phyloP scores from a whole-genome alignment of 1,284 basidiomycete species.

The Leccinum variabile region DNA sequence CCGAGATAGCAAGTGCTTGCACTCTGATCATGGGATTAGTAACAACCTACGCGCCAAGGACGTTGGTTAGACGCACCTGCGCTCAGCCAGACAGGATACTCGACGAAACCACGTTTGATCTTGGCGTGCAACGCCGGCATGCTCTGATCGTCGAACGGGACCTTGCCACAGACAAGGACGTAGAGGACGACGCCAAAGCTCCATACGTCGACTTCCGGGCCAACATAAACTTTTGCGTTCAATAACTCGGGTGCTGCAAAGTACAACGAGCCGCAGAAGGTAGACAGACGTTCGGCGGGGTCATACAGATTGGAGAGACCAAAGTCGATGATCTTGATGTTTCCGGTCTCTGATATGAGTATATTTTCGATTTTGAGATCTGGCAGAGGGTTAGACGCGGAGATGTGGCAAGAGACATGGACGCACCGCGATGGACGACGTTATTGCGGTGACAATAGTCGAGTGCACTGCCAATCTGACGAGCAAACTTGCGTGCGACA shows the following conservation, averaged over 20 bases:
- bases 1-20: conserved; percentile 80
- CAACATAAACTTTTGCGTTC: conserved; percentile 95
- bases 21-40: conserved; percentile 57
- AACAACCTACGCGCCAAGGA: conserved; percentile 10
- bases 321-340: conserved; percentile 99
- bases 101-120: conserved; percentile 96
- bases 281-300: conserved; percentile 80
- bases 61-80: conserved; percentile 56
- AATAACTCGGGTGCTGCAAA: conserved; percentile 97
- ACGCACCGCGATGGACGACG: conserved; percentile 87
- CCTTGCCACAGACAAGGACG: conserved; percentile 96
- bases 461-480: conserved; percentile 94
- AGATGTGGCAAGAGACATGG: conserved; percentile 10
- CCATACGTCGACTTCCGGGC: conserved; percentile 99
- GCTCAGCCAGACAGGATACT: conserved; percentile 97
- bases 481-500: conserved; percentile 93
- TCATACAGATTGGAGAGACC: conserved; percentile 97
- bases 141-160: conserved; percentile 98
- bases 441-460: conserved; percentile 98
- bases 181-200: conserved; percentile 98
- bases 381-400: conserved; percentile 18
- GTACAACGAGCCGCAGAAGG: conserved; percentile 97
- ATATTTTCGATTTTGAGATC: conserved; percentile 99
- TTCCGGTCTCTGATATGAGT: conserved; percentile 92
- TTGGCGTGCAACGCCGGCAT: conserved; percentile 99